Conservation (phyloP, 2,329 filamentous ascomycete genomes). For the Diaporthe vaccinii region DNA sequence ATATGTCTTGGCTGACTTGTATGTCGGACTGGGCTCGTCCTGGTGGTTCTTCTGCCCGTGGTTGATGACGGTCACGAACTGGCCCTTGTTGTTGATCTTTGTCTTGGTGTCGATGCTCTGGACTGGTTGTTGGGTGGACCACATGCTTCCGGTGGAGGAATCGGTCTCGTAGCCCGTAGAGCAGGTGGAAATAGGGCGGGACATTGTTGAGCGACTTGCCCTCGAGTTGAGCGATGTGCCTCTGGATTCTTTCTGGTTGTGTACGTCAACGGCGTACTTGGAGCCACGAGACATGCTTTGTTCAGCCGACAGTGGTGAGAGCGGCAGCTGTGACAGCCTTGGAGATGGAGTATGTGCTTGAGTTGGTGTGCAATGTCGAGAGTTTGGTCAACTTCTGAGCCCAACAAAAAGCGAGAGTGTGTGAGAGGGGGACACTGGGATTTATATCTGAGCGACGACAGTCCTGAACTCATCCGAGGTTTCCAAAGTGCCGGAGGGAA, state of each 20-base stretch:
- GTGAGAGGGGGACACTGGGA: conserved; percentile 17
- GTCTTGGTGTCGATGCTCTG: conserved; percentile 33
- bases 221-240: conserved; percentile 31
- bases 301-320: background rate
- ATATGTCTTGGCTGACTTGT: conserved; percentile 17
- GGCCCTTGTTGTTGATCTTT: conserved; percentile 31
- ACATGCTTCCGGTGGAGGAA: background rate
- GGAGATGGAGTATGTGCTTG: background rate
- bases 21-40: conserved; percentile 18
- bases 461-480: background rate
- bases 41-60: conserved; percentile 8
- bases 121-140: conserved; percentile 7
- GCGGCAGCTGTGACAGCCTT: background rate
- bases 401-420: background rate
- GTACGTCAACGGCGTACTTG: conserved; percentile 32
- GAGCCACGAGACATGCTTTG: conserved; percentile 33
- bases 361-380: background rate
- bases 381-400: background rate
- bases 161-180: conserved; percentile 31
- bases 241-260: conserved; percentile 18
- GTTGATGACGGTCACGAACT: conserved; percentile 39
- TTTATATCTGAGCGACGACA: conserved; percentile 20
- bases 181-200: conserved; percentile 16
- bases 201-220: conserved; percentile 31
- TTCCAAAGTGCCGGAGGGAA: background rate